Percentiles rank a stretch among this genome's conserved stretches.
phyloP scores from a whole-genome alignment of 768 basidiomycete species.

The Leccinellum albellum region DNA sequence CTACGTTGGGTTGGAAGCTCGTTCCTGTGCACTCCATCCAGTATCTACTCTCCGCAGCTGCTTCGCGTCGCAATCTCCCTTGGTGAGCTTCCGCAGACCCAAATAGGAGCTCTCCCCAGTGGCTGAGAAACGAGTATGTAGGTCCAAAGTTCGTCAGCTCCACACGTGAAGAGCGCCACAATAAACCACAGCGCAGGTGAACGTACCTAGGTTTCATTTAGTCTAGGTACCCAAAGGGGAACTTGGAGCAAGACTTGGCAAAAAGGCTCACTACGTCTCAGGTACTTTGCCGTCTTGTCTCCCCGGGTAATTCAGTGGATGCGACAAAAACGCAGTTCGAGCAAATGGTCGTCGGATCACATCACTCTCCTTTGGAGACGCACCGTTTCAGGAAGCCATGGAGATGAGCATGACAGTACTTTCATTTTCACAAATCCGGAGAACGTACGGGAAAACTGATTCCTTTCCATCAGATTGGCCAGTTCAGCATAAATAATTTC shows the following conservation, averaged over 20 bases:
- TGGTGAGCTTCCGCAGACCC: not conserved
- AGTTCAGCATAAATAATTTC: not conserved
- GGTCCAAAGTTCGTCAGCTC: not conserved
- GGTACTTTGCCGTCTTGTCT: not conserved
- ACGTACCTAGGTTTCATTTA: not conserved
- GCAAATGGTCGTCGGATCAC: slow-evolving; percentile 5
- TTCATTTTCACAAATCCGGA: not conserved
- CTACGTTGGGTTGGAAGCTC: slow-evolving; percentile 6
- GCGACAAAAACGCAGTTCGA: not conserved
- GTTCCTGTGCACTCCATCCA: not conserved
- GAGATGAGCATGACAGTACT: not conserved
- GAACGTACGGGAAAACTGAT: not conserved
- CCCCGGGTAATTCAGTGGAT: not conserved
- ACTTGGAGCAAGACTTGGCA: not conserved
- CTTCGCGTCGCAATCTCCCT: not conserved
- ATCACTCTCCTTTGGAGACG: not conserved
- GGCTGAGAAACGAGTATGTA: not conserved
- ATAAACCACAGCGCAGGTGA: not conserved
- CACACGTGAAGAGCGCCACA: not conserved
- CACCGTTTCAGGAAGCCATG: not conserved
- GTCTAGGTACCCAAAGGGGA: not conserved
- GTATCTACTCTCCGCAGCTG: not conserved
- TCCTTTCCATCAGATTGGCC: not conserved
- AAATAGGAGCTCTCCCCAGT: not conserved
- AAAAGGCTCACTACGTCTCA: not conserved